Evolutionary conservation across 306 rosid species (phyloP).

Genomic region (Hippophae gyantsensis): DNA sequence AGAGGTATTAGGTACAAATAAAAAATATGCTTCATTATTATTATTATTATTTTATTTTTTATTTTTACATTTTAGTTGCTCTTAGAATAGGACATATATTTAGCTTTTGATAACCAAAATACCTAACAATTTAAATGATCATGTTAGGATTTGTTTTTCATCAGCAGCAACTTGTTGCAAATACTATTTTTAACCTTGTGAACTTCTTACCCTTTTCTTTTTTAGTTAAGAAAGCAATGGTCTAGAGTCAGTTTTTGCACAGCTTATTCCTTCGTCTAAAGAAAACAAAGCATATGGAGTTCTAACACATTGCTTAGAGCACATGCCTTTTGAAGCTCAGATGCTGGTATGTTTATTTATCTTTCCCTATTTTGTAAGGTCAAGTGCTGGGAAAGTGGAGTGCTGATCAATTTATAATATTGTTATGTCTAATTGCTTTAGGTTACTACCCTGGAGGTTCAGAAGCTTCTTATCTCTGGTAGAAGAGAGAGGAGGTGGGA

Average conservation of each 20-base stretch:
- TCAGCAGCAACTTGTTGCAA: no score
- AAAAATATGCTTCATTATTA: no score
- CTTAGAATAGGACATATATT: no score
- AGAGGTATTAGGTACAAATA: no score
- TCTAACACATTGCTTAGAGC: conserved; percentile 39
- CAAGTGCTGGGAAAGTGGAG: no score
- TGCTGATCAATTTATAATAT: not conserved
- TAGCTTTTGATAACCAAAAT: no score
- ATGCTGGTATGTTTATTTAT: conserved; percentile 33
- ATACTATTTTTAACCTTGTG: not conserved
- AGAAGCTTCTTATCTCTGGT: conserved; percentile 60
- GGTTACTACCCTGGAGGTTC: conserved; percentile 66
- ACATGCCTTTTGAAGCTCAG: conserved; percentile 52
- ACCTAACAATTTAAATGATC: no score
- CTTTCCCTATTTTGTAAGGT: not conserved
- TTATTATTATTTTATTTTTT: no score
- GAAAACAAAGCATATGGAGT: conserved; percentile 35
- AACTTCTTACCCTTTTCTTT: conserved; percentile 8
- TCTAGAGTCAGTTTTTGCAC: conserved; percentile 58
- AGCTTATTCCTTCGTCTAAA: conserved; percentile 53
- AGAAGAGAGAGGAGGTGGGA: conserved; percentile 48
- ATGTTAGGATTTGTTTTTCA: not conserved
- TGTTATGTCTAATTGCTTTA: conserved; percentile 25
- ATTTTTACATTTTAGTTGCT: not conserved
- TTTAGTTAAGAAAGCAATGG: conserved; percentile 42